These are phyloP conservation scores for Cichorium intybus DNA, from an alignment of 140 eudicot genomes.

Conservation along the genomic window DNA sequence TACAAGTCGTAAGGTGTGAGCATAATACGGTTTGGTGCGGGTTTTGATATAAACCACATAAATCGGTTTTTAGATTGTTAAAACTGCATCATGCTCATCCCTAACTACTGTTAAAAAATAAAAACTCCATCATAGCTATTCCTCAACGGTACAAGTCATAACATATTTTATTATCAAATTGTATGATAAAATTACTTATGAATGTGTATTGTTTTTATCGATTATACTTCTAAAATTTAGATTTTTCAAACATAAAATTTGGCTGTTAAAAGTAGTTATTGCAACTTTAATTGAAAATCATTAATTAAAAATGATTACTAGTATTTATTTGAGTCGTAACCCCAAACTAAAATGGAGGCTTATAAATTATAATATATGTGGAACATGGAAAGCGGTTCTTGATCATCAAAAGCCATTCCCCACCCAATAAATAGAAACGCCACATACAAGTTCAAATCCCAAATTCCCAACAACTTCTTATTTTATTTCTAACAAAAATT, in stretches of 20 bases:
- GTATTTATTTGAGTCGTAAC: background rate
- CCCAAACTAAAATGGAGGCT: conserved; percentile 16
- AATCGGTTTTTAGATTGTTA: too few relatives aligned
- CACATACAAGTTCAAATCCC: background rate
- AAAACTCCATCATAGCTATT: too few relatives aligned
- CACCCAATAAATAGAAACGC: conserved; percentile 3
- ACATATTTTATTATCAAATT: background rate
- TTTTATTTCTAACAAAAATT: background rate
- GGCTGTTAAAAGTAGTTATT: background rate
- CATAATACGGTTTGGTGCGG: too few relatives aligned
- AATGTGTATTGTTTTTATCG: too few relatives aligned
- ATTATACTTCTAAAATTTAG: too few relatives aligned
- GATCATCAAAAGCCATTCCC: background rate
- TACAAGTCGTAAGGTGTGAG: background rate
- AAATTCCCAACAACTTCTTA: conserved; percentile 16
- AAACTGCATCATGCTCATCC: too few relatives aligned
- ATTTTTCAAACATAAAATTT: background rate
- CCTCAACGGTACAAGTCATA: too few relatives aligned
- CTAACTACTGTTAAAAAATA: too few relatives aligned
- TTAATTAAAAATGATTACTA: too few relatives aligned
- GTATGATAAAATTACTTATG: too few relatives aligned
- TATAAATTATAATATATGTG: background rate
- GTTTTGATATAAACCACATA: too few relatives aligned
- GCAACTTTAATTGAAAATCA: background rate
- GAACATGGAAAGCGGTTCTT: background rate